Evolutionary conservation across 139 green algal genomes (phyloP), one percentile per base, ranked within the genome.

Genomic region (Ulvella scutata): DNA sequence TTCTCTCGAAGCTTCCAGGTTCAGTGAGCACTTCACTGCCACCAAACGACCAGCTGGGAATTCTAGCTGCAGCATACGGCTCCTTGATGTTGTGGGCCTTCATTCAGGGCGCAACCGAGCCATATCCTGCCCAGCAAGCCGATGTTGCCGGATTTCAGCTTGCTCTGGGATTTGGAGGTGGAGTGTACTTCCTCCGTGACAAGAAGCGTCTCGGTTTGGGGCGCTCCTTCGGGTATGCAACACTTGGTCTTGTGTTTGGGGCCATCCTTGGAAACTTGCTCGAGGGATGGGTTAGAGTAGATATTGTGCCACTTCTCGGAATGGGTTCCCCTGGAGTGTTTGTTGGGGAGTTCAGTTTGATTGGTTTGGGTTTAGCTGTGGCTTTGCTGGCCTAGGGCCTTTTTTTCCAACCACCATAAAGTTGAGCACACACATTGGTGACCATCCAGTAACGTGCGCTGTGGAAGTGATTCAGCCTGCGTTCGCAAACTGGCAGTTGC

Each of bases 211-310:
- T 92, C 61, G 60, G 38, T 3, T 72, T 94, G 2, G 83, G 85
- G 85, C 51, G 51, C 51, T n/a, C 51, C 13, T 31, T 51, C 60
- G 20, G 31, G 75, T 31, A 76, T 78, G 20, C 31, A 82, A 78
- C 44, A 20, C 35, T 43, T 36, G 38, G 33, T 20, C 75, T 96
- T 6, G 79, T 90, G 7, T 62, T 76, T n/a, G 90, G 90, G 17
- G 83, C 85, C 0, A 60, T 94, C 10, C 0, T 94, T 35, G 91
- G 91, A 23, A 82, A 78, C 37, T 38, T 77, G 4, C n/a, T 93
- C 3, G 82, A 97, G 72, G 79, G 61, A 13, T 97, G 89, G 89
- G 78, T 96, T 43, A 77, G 86, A 2, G 91, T 97, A 10, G 91
- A 97, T 74, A 89, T 97, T 37, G 84, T 97, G 4, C 91, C 91